Conservation (phyloP, 352 stramenopile species). For the Globisporangium nagaii region DNA sequence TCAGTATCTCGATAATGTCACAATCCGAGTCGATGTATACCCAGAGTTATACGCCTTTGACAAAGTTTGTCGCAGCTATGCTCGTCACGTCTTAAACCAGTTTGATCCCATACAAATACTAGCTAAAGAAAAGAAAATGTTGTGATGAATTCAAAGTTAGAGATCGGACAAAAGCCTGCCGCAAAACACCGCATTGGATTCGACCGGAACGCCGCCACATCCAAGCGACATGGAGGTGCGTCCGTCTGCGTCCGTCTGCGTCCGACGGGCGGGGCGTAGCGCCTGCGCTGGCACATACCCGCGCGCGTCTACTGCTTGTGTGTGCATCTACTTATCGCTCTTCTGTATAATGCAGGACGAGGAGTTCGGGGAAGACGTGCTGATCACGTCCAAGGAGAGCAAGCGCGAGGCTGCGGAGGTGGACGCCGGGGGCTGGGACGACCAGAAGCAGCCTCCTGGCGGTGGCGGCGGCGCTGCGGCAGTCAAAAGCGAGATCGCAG, state of each 20-base stretch:
- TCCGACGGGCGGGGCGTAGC: background rate
- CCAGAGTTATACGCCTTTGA: too few relatives aligned
- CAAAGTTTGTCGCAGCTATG: too few relatives aligned
- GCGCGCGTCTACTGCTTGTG: too few relatives aligned
- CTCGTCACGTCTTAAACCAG: too few relatives aligned
- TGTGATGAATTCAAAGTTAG: too few relatives aligned
- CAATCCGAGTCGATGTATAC: too few relatives aligned
- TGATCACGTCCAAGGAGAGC: slow-evolving; percentile 23
- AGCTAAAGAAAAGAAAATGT: too few relatives aligned
- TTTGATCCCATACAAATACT: too few relatives aligned
- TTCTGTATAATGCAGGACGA: slow-evolving; percentile 40
- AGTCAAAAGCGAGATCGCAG: background rate
- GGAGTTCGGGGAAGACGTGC: slow-evolving; percentile 75
- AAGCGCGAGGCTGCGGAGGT: slow-evolving; percentile 12
- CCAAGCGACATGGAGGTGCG: slow-evolving; percentile 18
- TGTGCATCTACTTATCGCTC: background rate
- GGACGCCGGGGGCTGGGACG: slow-evolving; percentile 1
- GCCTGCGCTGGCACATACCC: too few relatives aligned
- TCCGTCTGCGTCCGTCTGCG: background rate
- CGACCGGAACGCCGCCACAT: background rate
- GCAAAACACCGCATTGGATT: too few relatives aligned
- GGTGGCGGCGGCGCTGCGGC: background rate
- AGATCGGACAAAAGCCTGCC: background rate
- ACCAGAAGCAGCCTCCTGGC: background rate
- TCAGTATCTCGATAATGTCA: too few relatives aligned